A percentile compares a stretch with the other conserved stretches of the same genome.
Conservation (phyloP, 2,329 filamentous ascomycete genomes). For the Colletotrichum sojae region DNA sequence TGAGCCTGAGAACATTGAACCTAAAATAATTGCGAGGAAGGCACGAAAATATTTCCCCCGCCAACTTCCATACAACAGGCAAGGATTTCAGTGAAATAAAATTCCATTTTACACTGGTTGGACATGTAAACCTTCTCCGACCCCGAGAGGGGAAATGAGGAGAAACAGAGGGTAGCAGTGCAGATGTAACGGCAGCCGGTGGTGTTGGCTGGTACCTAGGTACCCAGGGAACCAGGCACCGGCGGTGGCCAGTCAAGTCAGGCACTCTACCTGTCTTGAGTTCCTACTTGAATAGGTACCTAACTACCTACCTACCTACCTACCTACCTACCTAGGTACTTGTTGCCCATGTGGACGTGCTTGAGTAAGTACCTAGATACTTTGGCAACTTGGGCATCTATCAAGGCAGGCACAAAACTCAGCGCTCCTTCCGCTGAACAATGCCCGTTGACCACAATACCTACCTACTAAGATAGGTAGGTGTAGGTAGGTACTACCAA, state of each 20-base stretch:
- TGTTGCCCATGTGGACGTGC: no score
- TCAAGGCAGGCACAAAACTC: no score
- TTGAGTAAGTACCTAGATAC: no score
- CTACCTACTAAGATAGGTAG: no score
- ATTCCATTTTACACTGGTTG: background rate
- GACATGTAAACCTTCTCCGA: background rate
- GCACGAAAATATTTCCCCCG: background rate
- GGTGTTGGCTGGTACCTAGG: background rate
- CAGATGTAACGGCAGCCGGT: background rate
- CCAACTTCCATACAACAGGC: background rate
- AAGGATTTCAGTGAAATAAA: background rate
- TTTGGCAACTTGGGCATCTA: no score
- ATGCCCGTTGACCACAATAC: no score
- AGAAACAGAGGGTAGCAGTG: background rate
- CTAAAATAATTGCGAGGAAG: no score
- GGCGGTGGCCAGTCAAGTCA: no score
- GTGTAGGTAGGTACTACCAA: no score
- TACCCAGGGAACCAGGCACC: background rate
- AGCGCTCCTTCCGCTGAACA: background rate
- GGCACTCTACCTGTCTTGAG: no score
- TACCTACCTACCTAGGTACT: background rate
- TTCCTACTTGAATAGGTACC: no score
- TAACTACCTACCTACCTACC: background rate
- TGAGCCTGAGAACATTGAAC: no score
- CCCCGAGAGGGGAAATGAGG: background rate